Conservation (phyloP, 768 basidiomycete genomes). For the Boletus huronensis region DNA sequence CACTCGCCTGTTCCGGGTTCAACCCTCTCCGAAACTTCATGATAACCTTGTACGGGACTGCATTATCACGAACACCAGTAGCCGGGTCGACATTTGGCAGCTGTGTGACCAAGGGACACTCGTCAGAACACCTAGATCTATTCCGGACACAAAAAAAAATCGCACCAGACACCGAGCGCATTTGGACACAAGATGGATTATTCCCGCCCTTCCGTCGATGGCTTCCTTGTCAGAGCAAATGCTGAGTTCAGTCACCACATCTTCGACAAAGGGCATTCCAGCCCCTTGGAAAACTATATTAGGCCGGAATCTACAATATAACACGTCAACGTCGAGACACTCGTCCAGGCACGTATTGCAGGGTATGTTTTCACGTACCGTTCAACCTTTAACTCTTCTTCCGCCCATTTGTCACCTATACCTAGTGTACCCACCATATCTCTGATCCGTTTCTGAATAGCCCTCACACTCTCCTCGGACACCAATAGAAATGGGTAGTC, state of each 20-base stretch:
- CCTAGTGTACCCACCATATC: slow-evolving; percentile 46
- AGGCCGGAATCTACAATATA: slow-evolving; percentile 58
- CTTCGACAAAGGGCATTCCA: slow-evolving; percentile 68
- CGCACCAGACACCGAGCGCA: slow-evolving; percentile 70
- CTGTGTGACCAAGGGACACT: slow-evolving; percentile 34
- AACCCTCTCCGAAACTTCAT: slow-evolving; percentile 69
- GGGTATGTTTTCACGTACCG: slow-evolving; percentile 39
- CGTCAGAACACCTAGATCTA: slow-evolving; percentile 3
- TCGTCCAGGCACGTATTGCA: not conserved
- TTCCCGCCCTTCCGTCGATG: slow-evolving; percentile 10
- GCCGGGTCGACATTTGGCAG: slow-evolving; percentile 68
- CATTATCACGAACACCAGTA: slow-evolving; percentile 64
- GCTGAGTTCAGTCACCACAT: slow-evolving; percentile 59
- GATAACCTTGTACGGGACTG: slow-evolving; percentile 72
- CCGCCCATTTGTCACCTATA: slow-evolving; percentile 50
- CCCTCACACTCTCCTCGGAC: slow-evolving; percentile 60
- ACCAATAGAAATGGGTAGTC: slow-evolving; percentile 70
- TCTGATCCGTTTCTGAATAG: slow-evolving; percentile 47
- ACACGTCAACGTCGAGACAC: slow-evolving; percentile 1
- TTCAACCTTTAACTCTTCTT: slow-evolving; percentile 50
- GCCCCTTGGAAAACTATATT: slow-evolving; percentile 68
- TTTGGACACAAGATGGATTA: slow-evolving; percentile 59
- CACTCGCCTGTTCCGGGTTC: slow-evolving; percentile 45
- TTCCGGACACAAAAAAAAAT: slow-evolving; percentile 21
- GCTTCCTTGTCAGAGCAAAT: slow-evolving; percentile 40